phyloP scores from a whole-genome alignment of 2,329 filamentous ascomycete species.

The Talaromyces atroroseus region DNA sequence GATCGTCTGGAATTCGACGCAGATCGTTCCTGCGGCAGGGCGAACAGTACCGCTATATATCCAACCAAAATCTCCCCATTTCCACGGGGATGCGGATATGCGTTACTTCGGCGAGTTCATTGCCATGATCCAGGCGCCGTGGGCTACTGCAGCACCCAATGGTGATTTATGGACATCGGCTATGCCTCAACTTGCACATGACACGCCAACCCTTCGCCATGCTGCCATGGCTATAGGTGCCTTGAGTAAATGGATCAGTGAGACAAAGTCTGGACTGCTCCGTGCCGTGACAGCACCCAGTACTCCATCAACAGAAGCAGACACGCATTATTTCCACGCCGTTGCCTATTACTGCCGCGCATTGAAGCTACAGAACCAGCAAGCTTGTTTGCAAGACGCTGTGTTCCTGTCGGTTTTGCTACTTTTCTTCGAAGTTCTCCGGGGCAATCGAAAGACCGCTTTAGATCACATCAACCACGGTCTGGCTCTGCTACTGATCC shows the following conservation, averaged over 20 bases:
- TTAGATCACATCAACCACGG: conserved; percentile 7
- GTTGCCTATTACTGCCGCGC: conserved; percentile 7
- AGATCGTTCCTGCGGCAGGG: background rate
- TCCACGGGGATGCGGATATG: background rate
- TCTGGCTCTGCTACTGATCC: conserved; percentile 5
- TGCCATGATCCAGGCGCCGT: background rate
- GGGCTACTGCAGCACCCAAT: conserved; percentile 2
- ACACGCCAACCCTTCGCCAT: conserved; percentile 2
- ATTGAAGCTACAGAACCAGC: conserved; percentile 3
- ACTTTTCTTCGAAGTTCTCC: conserved; percentile 7
- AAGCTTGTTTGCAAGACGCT: conserved; percentile 5
- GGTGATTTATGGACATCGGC: conserved; percentile 3
- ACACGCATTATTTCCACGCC: conserved; percentile 6
- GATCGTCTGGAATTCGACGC: conserved; percentile 1
- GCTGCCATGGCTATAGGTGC: conserved; percentile 7
- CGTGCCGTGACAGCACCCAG: background rate
- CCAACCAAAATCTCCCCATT: background rate
- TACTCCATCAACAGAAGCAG: background rate
- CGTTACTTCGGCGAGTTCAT: conserved; percentile 3
- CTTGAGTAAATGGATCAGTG: conserved; percentile 4
- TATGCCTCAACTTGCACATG: conserved; percentile 2
- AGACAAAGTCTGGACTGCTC: background rate
- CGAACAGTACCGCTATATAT: background rate
- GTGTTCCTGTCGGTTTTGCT: conserved; percentile 2
- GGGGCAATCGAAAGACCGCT: conserved; percentile 3